phyloP scores from a whole-genome alignment of 2,329 filamentous ascomycete species.

The Colletotrichum abscissum region DNA sequence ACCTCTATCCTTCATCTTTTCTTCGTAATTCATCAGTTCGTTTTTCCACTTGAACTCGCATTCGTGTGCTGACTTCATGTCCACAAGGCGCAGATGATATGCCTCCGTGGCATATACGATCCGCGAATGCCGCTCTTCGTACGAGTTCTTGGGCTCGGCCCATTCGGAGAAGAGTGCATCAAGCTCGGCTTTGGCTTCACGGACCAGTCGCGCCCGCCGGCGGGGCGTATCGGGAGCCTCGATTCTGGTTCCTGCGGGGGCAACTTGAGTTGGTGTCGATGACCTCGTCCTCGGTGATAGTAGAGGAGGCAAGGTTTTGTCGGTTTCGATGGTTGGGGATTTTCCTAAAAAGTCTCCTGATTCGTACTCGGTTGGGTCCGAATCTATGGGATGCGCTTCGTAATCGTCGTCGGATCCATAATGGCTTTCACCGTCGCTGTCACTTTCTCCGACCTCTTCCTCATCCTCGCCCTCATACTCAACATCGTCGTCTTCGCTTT shows the following conservation, averaged over 20 bases:
- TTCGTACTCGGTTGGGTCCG: conserved; percentile 5
- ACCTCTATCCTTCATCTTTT: conserved; percentile 8
- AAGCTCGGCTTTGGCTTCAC: conserved; percentile 23
- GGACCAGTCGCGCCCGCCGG: conserved; percentile 11
- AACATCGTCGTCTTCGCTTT: conserved; percentile 24
- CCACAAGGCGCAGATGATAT: conserved; percentile 13
- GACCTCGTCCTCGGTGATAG: background rate
- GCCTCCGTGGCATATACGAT: conserved; percentile 29
- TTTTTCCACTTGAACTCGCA: conserved; percentile 29
- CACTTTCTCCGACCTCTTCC: background rate
- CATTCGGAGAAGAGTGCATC: conserved; percentile 11
- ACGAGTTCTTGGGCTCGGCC: conserved; percentile 11
- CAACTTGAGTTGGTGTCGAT: background rate
- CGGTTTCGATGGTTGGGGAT: background rate
- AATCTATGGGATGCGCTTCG: background rate
- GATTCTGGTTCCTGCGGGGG: background rate
- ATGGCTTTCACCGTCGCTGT: background rate
- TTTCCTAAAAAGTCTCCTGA: conserved; percentile 16
- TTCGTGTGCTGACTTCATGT: conserved; percentile 26
- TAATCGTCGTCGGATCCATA: background rate
- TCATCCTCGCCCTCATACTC: conserved; percentile 14
- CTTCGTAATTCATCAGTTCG: conserved; percentile 15
- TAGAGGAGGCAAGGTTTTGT: conserved; percentile 1
- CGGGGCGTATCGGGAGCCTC: conserved; percentile 8
- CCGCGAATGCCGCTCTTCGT: conserved; percentile 22